phyloP scores from a whole-genome alignment of 2,329 filamentous ascomycete genomes.

The Moelleriella libera region DNA sequence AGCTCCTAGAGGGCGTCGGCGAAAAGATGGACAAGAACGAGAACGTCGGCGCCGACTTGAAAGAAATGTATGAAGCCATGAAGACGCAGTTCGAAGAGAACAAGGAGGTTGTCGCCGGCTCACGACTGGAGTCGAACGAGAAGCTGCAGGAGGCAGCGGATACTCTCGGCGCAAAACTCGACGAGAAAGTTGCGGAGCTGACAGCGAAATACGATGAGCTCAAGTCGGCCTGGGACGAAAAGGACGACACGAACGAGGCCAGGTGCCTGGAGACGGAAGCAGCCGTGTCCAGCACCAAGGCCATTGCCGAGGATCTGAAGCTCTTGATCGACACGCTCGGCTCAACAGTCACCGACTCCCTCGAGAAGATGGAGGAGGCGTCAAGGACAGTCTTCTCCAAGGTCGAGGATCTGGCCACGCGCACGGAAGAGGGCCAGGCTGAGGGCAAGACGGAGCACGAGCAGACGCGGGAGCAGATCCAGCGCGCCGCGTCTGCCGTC shows the following conservation, averaged over 20 bases:
- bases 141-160: constrained; percentile 50
- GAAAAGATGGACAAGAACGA: constrained; percentile 47
- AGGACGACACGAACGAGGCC: constrained; percentile 58
- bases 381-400: constrained; percentile 75
- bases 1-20: constrained; percentile 51
- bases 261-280: constrained; percentile 60
- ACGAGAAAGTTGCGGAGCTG: constrained; percentile 59
- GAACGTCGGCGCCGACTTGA: constrained; percentile 46
- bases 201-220: constrained; percentile 82
- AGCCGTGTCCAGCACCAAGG: constrained; percentile 60
- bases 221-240: constrained; percentile 59
- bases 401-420: constrained; percentile 64
- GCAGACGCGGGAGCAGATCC: constrained; percentile 67
- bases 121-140: constrained; percentile 73
- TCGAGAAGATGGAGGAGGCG: constrained; percentile 77
- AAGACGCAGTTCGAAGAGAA: constrained; percentile 80
- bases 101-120: constrained; percentile 62
- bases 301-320: constrained; percentile 75
- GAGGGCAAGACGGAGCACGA: constrained; percentile 69
- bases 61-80: constrained; percentile 60
- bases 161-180: constrained; percentile 38
- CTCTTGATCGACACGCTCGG: constrained; percentile 75
- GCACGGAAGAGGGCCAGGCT: constrained; percentile 60
- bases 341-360: constrained; percentile 62
- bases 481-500: constrained; percentile 58